phyloP scores from a whole-genome alignment of 148 eudicot species.

The Arctostaphylos glauca region DNA sequence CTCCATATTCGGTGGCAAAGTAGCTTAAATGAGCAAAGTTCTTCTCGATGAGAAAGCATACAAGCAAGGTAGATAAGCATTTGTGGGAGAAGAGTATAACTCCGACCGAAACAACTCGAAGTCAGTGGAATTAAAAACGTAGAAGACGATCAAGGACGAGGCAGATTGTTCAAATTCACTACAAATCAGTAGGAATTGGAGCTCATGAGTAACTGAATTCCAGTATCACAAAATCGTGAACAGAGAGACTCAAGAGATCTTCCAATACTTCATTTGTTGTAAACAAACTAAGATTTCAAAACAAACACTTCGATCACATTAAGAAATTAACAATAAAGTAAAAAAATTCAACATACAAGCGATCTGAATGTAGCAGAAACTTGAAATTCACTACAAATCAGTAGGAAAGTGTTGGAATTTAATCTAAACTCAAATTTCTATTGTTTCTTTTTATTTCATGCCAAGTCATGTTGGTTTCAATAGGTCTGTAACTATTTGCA shows the following conservation, averaged over 20 bases:
- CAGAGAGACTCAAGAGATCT: background rate
- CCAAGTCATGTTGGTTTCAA: no score
- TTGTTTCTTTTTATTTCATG: no score
- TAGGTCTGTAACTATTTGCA: no score
- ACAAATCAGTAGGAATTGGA: background rate
- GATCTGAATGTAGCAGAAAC: background rate
- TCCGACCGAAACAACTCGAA: background rate
- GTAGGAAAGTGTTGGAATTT: background rate
- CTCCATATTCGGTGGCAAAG: background rate
- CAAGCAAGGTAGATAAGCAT: background rate
- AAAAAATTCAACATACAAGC: background rate
- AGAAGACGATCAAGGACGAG: background rate
- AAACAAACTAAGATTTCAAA: background rate
- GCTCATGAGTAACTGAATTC: background rate
- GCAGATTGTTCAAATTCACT: background rate
- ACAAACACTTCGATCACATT: background rate
- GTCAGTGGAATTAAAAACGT: background rate
- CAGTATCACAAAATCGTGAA: background rate
- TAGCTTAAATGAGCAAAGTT: background rate
- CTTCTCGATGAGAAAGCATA: background rate
- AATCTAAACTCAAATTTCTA: no score
- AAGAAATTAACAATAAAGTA: background rate
- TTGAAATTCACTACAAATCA: background rate
- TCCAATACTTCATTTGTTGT: background rate
- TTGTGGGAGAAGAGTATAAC: background rate